Percentiles rank a stretch among this genome's conserved stretches.
Conservation (phyloP, 2,329 filamentous ascomycete genomes). For the Colletotrichum sp. region DNA sequence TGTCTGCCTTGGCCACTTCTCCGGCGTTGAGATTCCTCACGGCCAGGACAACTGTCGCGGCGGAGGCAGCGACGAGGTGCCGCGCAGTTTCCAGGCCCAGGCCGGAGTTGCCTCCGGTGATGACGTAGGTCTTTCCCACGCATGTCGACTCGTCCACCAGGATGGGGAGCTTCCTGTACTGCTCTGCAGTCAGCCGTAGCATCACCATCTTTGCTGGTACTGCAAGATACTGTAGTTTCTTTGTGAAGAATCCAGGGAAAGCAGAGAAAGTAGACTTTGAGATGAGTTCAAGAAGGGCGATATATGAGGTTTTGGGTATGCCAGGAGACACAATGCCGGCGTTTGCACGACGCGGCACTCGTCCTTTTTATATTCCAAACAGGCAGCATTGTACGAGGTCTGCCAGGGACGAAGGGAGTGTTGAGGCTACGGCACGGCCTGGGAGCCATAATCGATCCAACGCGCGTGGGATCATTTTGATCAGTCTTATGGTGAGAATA, state of each 20-base stretch:
- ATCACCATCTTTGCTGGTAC: constrained; percentile 2
- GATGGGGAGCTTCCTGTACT: constrained; percentile 11
- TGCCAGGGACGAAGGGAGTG: background rate
- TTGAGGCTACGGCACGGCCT: background rate
- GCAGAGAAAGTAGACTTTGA: background rate
- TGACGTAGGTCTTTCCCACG: constrained; percentile 25
- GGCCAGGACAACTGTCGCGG: constrained; percentile 36
- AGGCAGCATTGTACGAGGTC: background rate
- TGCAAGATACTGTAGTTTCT: background rate
- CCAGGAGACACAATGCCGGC: background rate
- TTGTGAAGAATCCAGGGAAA: background rate
- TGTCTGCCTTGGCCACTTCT: constrained; percentile 7
- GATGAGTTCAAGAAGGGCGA: background rate
- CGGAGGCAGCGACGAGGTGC: constrained; percentile 32
- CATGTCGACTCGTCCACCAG: background rate
- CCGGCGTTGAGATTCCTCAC: constrained; percentile 25
- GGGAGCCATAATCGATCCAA: background rate
- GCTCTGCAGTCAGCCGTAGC: constrained; percentile 4
- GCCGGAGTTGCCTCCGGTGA: constrained; percentile 39
- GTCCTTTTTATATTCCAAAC: background rate
- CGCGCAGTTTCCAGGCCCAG: constrained; percentile 38
- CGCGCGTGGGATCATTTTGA: background rate
- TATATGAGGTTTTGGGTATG: background rate
- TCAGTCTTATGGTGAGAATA: background rate
- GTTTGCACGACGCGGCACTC: background rate